Evolutionary conservation across 192 early-diverging fungal species (phyloP), one percentile per base, ranked within the genome.

Genomic region (Geranomyces michiganensis): DNA sequence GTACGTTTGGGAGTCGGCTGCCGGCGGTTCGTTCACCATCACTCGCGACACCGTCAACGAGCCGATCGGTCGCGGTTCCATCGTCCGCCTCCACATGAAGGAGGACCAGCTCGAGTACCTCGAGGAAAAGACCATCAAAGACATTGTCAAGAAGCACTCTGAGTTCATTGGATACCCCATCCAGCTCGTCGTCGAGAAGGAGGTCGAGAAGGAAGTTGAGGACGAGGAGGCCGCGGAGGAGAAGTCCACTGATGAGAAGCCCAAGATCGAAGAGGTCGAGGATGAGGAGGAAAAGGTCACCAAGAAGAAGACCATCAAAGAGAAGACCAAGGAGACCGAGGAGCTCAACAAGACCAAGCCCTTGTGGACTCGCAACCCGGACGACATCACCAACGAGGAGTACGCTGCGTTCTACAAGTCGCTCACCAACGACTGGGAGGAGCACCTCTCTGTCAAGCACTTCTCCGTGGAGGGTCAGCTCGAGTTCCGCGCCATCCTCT

Each of bases 91-190:
- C 71, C 89, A 88, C 91, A 87, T 99, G 83, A 99, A 99, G 92
- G 97, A 99, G 84, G 96, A 98, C 82, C 93, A 94, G 81, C 70
- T 89, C 66, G 96, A 98, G 84, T 98, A 96, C 87, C 91, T 98
- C 73, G 96, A 98, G 86, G 96, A 97, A 90, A 93, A 93, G 86
- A 90, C 90, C 78, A 96, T 99, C 86, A 96, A 97, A 89, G 96
- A 98, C 78, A 92, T 98, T 67, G 92, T 99, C 84, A 97, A 98
- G 92, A 98, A 97, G 91, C 95, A 99, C 92, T 99, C 97, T 73
- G 96, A 98, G 81, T 99, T 98, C 85, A 99, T 99, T 77, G 90
- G 91, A 67, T 98, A 97, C 91, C 94, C 96, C 66, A 99, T 99
- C 84, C 88, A 97, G 81, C 92, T 99, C 59, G 84, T 92, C 33